Evolutionary conservation across 352 stramenopile genomes (phyloP).

Genomic region (Pilasporangium apinafurcum): DNA sequence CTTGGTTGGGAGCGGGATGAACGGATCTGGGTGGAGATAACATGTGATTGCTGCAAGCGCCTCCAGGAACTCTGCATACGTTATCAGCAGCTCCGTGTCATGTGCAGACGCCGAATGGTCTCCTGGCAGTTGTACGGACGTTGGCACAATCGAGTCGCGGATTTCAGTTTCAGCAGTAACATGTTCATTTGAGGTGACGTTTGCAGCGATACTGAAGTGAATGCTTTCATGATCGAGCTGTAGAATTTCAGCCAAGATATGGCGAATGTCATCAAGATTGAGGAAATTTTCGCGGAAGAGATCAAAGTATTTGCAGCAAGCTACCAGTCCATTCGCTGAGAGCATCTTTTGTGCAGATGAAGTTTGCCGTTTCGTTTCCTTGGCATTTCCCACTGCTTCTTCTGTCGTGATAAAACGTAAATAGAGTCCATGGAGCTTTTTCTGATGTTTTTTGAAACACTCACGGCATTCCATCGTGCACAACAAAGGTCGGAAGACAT

Average conservation of each 20-base stretch:
- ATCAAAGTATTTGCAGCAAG: slow-evolving; percentile 40
- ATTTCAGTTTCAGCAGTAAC: background rate
- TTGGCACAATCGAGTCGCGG: too few species aligned
- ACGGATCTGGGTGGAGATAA: slow-evolving; percentile 54
- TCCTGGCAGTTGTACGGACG: slow-evolving; percentile 1
- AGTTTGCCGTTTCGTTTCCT: background rate
- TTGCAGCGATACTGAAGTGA: slow-evolving; percentile 22
- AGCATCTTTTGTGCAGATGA: slow-evolving; percentile 19
- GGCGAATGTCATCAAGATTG: slow-evolving; percentile 55
- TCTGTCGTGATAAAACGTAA: slow-evolving; percentile 20
- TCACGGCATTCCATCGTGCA: slow-evolving; percentile 39
- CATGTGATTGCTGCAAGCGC: slow-evolving; percentile 45
- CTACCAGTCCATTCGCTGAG: slow-evolving; percentile 37
- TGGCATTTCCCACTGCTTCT: background rate
- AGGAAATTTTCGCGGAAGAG: slow-evolving; percentile 52
- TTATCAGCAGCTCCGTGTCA: slow-evolving; percentile 36
- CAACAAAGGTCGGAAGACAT: slow-evolving; percentile 45
- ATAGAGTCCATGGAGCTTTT: slow-evolving; percentile 35
- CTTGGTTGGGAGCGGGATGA: slow-evolving; percentile 47
- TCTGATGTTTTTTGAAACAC: slow-evolving; percentile 43
- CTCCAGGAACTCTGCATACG: slow-evolving; percentile 55
- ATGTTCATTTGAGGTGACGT: too few species aligned
- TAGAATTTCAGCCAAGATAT: slow-evolving; percentile 50
- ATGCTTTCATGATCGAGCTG: slow-evolving; percentile 56
- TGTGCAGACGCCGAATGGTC: too few species aligned